Base-by-base conservation (phyloP, 352 stramenopile genomes). In the Globisporangium megalacanthum region DNA sequence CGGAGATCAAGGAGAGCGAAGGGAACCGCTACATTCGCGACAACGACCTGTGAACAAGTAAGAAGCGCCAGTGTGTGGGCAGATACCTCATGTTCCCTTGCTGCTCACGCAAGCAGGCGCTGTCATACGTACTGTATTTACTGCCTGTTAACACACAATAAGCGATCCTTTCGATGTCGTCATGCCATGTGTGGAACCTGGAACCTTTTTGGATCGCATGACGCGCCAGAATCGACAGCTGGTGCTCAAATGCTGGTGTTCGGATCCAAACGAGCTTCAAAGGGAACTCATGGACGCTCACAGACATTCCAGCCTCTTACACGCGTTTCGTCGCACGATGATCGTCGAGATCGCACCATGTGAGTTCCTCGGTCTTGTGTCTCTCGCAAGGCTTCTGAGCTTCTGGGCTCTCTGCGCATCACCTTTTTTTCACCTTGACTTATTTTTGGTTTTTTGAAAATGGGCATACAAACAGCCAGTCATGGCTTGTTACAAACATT, bases 1-100 rank as follows among this genome's bases (percentile, higher is more conserved):
- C 84, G 39, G 84, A 94, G 59, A 94, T 94, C 74, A 94, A 92
- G 51, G 84, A 94, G 58, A 92, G 82, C 54, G 84, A 94, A 69
- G 84, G 84, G 60, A 94, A 94, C 54, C 79, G 84, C 31, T 94
- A 92, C 79, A 94, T 94, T 48, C 80, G 84, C 44, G 84, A 94
- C 68, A 87, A 77, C 19, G 84, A 94, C 57, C 56, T 94, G 53
- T 94, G 66, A 73, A 7, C 22, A 19, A 44, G 44, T 37, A 14
- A 15, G 19, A 17, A 15, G 31, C 11, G 4, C 29, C 9, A 25
- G 14, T 8, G 15, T 2, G 19, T n/a, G 8, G 44, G 7, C 44
- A 17, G 7, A 15, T 6, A 6, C 8, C 13, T 19, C 10, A 45
- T 6, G 39, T 17, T 13, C 7, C 35, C 6, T 39, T 39, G 35